Conservation (phyloP, 768 basidiomycete species). For the Filobasidium floriforme region DNA sequence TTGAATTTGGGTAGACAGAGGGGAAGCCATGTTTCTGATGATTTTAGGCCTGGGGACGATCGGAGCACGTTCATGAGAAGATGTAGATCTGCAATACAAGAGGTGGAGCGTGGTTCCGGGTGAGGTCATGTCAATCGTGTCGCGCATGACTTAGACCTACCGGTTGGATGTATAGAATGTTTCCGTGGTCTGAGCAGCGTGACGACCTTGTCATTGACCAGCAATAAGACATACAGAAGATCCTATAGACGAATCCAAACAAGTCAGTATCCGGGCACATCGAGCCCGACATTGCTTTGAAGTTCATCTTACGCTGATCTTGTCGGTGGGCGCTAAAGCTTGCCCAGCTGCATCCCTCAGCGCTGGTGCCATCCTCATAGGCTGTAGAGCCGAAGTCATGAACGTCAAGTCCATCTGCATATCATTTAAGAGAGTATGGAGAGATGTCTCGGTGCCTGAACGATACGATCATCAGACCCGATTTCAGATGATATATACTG, state of each 20-base stretch:
- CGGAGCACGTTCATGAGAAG: slow-evolving; percentile 85
- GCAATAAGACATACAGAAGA: slow-evolving; percentile 80
- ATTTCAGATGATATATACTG: too few species aligned
- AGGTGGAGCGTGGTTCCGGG: slow-evolving; percentile 1
- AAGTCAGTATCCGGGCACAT: background rate
- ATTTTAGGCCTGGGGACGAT: slow-evolving; percentile 67
- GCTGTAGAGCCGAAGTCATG: slow-evolving; percentile 70
- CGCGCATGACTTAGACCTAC: slow-evolving; percentile 46
- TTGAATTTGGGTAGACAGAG: slow-evolving; percentile 95
- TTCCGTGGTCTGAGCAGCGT: slow-evolving; percentile 82
- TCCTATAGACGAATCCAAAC: slow-evolving; percentile 54
- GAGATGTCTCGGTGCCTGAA: slow-evolving; percentile 71
- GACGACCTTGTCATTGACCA: slow-evolving; percentile 67
- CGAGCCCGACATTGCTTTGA: background rate
- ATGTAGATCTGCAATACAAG: slow-evolving; percentile 61
- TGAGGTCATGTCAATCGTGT: background rate
- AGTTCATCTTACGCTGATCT: slow-evolving; percentile 59
- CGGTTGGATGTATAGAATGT: slow-evolving; percentile 90
- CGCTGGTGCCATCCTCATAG: slow-evolving; percentile 63
- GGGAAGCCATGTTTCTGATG: slow-evolving; percentile 82
- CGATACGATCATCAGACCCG: too few species aligned
- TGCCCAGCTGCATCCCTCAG: slow-evolving; percentile 72
- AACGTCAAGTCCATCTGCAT: slow-evolving; percentile 74
- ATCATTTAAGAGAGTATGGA: slow-evolving; percentile 62
- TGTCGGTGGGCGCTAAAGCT: slow-evolving; percentile 66